Conservation (phyloP, 2,329 filamentous ascomycete genomes). For the Diaporthe sp. region DNA sequence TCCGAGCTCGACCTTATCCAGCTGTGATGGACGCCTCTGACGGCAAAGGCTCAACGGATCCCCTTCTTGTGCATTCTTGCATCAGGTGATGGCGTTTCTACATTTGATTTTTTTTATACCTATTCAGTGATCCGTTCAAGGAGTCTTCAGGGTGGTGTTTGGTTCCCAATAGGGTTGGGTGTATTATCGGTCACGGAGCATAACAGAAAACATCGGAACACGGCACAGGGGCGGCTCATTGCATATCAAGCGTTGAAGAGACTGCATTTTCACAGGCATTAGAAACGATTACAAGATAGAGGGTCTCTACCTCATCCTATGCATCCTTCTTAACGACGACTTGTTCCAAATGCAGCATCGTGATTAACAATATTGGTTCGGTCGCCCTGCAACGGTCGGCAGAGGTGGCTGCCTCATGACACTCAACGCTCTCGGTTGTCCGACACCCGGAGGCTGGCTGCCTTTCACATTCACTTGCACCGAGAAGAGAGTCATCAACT, state of each 20-base stretch:
- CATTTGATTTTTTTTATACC: not conserved
- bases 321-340: not conserved
- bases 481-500: not conserved
- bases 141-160: not conserved
- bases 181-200: not conserved
- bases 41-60: not conserved
- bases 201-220: conserved; percentile 3
- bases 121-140: not conserved
- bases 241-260: conserved; percentile 24
- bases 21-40: conserved; percentile 61
- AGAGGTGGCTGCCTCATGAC: not conserved
- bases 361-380: not conserved
- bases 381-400: not conserved
- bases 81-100: conserved; percentile 26
- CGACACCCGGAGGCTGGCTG: too few relatives aligned
- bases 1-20: conserved; percentile 90
- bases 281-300: conserved; percentile 26
- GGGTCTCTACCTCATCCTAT: not conserved
- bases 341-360: not conserved
- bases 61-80: not conserved
- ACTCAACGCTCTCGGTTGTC: too few relatives aligned
- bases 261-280: conserved; percentile 30
- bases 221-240: not conserved
- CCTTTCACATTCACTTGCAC: not conserved
- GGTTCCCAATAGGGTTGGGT: not conserved